These are phyloP conservation scores for Verticillium longisporum DNA, from an alignment of 2,329 filamentous ascomycete species.

Conservation along the genomic window DNA sequence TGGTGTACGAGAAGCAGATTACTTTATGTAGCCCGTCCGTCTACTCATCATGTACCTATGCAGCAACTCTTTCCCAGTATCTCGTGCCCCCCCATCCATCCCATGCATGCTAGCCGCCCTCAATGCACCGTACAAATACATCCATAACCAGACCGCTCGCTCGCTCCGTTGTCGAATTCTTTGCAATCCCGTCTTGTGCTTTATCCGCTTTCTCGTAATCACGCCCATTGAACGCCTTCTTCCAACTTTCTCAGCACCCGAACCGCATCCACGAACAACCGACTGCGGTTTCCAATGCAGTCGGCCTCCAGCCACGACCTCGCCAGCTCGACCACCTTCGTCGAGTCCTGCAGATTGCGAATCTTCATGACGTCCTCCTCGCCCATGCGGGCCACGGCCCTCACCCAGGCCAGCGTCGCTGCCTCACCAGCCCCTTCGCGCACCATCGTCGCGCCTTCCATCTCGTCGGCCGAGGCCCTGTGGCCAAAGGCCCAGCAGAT, in stretches of 20 bases:
- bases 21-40: not conserved
- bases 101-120: not conserved
- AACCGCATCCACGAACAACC: conserved; percentile 46
- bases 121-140: not conserved
- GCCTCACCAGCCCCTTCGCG: conserved; percentile 12
- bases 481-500: conserved; percentile 54
- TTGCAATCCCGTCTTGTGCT: not conserved
- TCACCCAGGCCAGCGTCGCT: conserved; percentile 28
- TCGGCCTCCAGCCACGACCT: conserved; percentile 40
- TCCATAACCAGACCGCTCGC: not conserved
- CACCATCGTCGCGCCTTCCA: conserved; percentile 4
- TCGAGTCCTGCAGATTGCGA: conserved; percentile 32
- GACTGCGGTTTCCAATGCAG: conserved; percentile 39
- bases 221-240: conserved; percentile 21
- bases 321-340: conserved; percentile 40
- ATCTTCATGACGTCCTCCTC: conserved; percentile 31
- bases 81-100: not conserved
- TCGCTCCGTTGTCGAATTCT: not conserved
- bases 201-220: conserved; percentile 2
- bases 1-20: not conserved
- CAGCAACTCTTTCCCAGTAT: not conserved
- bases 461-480: conserved; percentile 8
- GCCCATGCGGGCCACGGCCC: conserved; percentile 30
- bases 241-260: conserved; percentile 45
- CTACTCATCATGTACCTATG: not conserved